phyloP scores from a whole-genome alignment of 495 filamentous ascomycete genomes.

The Hyaloscypha variabilis region DNA sequence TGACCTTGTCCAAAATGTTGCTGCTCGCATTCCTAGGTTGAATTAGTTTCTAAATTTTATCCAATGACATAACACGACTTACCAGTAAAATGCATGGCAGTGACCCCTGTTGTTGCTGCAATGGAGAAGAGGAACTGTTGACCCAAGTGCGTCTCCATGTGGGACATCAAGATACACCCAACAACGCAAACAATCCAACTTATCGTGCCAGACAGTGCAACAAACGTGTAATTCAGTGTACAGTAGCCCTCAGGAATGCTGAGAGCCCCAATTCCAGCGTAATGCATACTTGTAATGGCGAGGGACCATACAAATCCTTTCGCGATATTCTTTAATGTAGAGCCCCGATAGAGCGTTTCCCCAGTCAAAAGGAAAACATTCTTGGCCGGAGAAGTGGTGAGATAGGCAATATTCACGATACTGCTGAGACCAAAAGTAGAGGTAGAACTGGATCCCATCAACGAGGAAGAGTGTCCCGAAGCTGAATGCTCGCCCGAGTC shows the following conservation, averaged over 20 bases:
- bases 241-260: conserved; percentile 28
- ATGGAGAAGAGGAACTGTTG: conserved; percentile 33
- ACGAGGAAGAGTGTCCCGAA: conserved; percentile 29
- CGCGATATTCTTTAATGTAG: conserved; percentile 24
- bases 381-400: conserved; percentile 25
- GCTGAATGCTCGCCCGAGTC: conserved; percentile 21
- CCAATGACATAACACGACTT: no score
- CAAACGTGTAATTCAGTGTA: conserved; percentile 23
- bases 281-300: conserved; percentile 34
- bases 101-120: conserved; percentile 29
- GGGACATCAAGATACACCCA: conserved; percentile 32
- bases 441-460: conserved; percentile 25
- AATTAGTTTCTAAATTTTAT: no score
- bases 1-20: conserved; percentile 31
- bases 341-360: conserved; percentile 31
- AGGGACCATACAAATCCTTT: conserved; percentile 35
- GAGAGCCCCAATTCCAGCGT: conserved; percentile 32
- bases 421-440: conserved; percentile 24
- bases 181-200: conserved; percentile 33
- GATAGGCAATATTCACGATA: conserved; percentile 32
- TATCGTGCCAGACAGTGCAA: conserved; percentile 31
- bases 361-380: conserved; percentile 33
- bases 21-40: conserved; percentile 29
- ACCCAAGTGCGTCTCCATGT: conserved; percentile 29
- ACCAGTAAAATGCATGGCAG: conserved; percentile 37